A percentile compares a stretch with the other conserved stretches of the same genome.
Evolutionary conservation across 2,329 filamentous ascomycete species (phyloP).

Genomic region (Rutstroemia sp.): DNA sequence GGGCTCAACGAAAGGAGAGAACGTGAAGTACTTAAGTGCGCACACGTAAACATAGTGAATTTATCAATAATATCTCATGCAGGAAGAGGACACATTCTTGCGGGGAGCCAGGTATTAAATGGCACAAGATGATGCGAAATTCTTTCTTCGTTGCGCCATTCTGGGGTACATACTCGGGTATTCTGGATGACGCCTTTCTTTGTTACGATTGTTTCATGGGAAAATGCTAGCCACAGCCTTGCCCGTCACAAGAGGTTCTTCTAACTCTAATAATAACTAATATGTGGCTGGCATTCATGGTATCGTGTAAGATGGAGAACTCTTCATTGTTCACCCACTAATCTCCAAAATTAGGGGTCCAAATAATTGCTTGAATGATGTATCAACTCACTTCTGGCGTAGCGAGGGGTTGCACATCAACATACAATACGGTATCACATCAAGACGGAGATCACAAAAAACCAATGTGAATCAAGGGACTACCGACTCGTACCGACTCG

Average conservation of each 20-base stretch:
- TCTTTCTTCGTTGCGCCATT: constrained; percentile 2
- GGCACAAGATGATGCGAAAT: constrained; percentile 4
- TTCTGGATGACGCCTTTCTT: constrained; percentile 7
- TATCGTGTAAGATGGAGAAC: too few species aligned
- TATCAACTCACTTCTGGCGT: too few species aligned
- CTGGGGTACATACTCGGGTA: background rate
- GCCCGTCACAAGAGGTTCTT: background rate
- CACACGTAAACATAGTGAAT: background rate
- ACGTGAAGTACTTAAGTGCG: background rate
- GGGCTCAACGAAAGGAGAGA: background rate
- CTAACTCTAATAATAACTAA: background rate
- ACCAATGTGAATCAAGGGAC: too few species aligned
- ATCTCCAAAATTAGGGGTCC: too few species aligned
- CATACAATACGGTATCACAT: too few species aligned
- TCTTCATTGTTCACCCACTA: too few species aligned
- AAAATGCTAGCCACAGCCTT: background rate
- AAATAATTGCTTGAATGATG: too few species aligned
- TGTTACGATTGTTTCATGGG: constrained; percentile 1
- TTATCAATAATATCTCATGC: background rate
- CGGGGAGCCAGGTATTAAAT: background rate
- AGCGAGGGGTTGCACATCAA: too few species aligned
- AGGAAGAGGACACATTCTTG: background rate
- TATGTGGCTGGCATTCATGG: background rate
- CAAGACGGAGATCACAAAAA: too few species aligned
- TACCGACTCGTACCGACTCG: too few species aligned